Evolutionary conservation across 306 rosid species (phyloP).

Genomic region (peach (Prunus persica)): DNA sequence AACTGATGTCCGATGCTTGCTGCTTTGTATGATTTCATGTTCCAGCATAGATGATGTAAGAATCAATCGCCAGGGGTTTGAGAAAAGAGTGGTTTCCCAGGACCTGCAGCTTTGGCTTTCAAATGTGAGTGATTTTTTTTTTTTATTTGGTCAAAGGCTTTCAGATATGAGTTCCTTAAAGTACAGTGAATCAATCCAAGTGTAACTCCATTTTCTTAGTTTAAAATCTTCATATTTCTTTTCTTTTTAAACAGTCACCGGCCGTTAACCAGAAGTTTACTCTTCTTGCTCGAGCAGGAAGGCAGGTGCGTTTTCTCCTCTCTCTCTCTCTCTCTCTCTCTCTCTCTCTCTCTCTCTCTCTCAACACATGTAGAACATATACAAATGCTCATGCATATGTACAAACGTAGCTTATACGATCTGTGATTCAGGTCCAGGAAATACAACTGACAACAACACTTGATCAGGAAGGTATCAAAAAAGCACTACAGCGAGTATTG

Average conservation of each 20-base stretch:
- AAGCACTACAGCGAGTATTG: slow-evolving; percentile 81
- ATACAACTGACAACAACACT: slow-evolving; percentile 77
- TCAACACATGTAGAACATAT: neutral
- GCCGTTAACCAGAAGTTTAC: slow-evolving; percentile 61
- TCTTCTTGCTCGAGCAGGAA: slow-evolving; percentile 94
- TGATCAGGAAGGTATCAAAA: slow-evolving; percentile 87
- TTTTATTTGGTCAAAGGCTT: slow-evolving; percentile 34
- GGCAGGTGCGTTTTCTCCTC: slow-evolving; percentile 57
- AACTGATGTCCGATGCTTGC: neutral
- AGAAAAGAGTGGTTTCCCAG: slow-evolving; percentile 93
- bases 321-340: neutral
- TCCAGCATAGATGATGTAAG: slow-evolving; percentile 63
- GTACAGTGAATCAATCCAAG: neutral
- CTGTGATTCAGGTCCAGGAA: slow-evolving; percentile 73
- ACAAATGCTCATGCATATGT: neutral
- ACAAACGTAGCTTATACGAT: neutral
- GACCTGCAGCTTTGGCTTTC: slow-evolving; percentile 89
- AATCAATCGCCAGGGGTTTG: slow-evolving; percentile 87
- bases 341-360: neutral
- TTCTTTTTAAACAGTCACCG: slow-evolving; percentile 54
- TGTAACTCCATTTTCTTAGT: neutral
- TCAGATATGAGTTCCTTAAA: slow-evolving; percentile 65
- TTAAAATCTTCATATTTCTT: slow-evolving; percentile 6
- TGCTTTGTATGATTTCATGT: slow-evolving; percentile 17
- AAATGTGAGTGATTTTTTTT: slow-evolving; percentile 55